Evolutionary conservation across 2,329 filamentous ascomycete species (phyloP), one percentile per base, ranked within the genome.

Genomic region (Beauveria pseudobassiana): DNA sequence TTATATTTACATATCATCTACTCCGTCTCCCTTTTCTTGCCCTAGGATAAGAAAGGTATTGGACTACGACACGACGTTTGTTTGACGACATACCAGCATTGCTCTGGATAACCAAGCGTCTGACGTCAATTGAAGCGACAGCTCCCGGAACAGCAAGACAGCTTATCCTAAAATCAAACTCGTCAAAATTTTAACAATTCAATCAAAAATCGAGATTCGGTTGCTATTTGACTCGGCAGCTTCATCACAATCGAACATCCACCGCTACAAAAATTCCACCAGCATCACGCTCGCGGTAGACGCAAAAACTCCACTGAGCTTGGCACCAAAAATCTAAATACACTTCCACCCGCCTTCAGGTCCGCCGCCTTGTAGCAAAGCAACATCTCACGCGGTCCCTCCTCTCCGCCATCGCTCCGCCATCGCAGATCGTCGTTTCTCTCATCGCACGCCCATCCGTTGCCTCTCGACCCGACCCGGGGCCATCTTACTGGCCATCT

Each of bases 301-400:
- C 34, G 18, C 52, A n/a, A n/a, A 55, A 48, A 18, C 54, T 43
- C 54, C 54, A 58, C 54, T 45, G 24, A 3, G 12, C 38, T 50
- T 2, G 40, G 9, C 43, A 38, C 45, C 45, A 22, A 56, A 30
- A 46, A 12, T 28, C 49, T 18, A 40, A n/a, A 20, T n/a, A 38
- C 28, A 43, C 30, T 45, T 34, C 43, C 54, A 49, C n/a, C 28
- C 40, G 42, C 28, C 48, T 16, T n/a, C 20, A 8, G n/a, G 24
- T 20, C 4, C 14, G 24, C 45, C 30, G 49, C 48, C 49, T 59
- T 30, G 34, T 22, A 59, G 48, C 49, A 52, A 34, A 51, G 48
- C 40, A 52, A n/a, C 38, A 46, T 53, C 58, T 54, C 49, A 53
- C 58, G 50, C 58, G 28, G 48, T 53, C 49, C 42, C 28, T 24